A percentile compares a stretch with the other conserved stretches of the same genome.
These are phyloP conservation scores for Eudorina sp. DNA, from an alignment of 139 green algal genomes.

Conservation along the genomic window DNA sequence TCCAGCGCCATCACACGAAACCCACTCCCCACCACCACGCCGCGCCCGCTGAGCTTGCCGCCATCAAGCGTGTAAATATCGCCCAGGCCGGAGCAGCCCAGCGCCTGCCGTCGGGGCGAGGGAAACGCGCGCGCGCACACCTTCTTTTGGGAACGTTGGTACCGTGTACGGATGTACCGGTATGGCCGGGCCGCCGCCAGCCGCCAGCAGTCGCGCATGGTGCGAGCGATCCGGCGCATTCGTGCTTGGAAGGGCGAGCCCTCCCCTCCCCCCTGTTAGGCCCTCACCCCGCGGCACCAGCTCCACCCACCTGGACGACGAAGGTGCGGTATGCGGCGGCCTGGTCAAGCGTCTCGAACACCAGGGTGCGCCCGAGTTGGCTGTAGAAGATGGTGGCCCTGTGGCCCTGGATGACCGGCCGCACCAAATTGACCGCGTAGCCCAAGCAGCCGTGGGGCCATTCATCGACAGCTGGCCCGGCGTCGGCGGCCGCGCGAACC, in stretches of 20 bases:
- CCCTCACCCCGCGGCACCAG: neutral
- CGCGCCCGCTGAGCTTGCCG: conserved; percentile 64
- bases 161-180: too few species aligned
- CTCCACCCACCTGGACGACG: conserved; percentile 51
- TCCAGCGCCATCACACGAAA: conserved; percentile 65
- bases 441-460: conserved; percentile 82
- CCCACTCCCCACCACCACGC: conserved; percentile 70
- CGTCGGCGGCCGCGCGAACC: neutral
- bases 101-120: too few species aligned
- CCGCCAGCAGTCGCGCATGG: too few species aligned
- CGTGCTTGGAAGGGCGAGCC: too few species aligned
- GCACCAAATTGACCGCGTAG: conserved; percentile 80
- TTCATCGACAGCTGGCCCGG: conserved; percentile 37
- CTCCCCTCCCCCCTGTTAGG: neutral
- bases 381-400: conserved; percentile 64
- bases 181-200: too few species aligned
- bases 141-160: too few species aligned
- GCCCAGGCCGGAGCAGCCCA: conserved; percentile 36
- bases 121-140: too few species aligned
- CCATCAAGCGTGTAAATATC: conserved; percentile 78
- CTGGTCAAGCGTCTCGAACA: conserved; percentile 77
- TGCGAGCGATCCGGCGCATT: too few species aligned
- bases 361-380: conserved; percentile 61
- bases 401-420: conserved; percentile 61
- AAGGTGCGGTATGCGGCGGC: conserved; percentile 71